phyloP scores from a whole-genome alignment of 345 rosid genomes.

The Heritiera fomes region DNA sequence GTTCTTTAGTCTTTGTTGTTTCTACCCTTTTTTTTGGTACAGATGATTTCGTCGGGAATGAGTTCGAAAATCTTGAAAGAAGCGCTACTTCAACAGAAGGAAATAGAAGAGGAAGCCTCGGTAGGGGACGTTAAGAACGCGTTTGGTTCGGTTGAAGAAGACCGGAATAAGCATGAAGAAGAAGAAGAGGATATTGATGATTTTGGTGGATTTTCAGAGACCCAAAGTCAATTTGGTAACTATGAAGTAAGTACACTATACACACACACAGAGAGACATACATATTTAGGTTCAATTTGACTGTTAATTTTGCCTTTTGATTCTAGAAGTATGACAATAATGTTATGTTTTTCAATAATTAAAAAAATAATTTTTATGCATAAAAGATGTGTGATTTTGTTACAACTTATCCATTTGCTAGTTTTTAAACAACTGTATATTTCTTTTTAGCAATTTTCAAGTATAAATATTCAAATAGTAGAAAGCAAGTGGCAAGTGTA shows the following conservation, averaged over 20 bases:
- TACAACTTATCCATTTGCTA: background rate
- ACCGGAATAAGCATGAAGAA: conserved; percentile 32
- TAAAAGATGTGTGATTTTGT: background rate
- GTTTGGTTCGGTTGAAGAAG: conserved; percentile 42
- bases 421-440: background rate
- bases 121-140: conserved; percentile 35
- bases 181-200: conserved; percentile 63
- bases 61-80: conserved; percentile 82
- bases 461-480: background rate
- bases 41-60: conserved; percentile 68
- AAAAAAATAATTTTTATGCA: background rate
- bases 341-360: background rate
- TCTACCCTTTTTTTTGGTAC: background rate
- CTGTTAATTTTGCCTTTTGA: background rate
- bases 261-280: too few relatives aligned
- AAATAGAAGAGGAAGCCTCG: conserved; percentile 63
- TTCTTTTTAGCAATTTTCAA: background rate
- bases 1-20: background rate
- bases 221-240: conserved; percentile 51
- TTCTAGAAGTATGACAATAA: background rate
- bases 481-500: background rate
- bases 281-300: background rate
- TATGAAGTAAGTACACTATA: conserved; percentile 46
- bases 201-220: conserved; percentile 61
- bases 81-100: conserved; percentile 83